phyloP scores from a whole-genome alignment of 768 basidiomycete genomes.

The Leucocoprinus sp. region DNA sequence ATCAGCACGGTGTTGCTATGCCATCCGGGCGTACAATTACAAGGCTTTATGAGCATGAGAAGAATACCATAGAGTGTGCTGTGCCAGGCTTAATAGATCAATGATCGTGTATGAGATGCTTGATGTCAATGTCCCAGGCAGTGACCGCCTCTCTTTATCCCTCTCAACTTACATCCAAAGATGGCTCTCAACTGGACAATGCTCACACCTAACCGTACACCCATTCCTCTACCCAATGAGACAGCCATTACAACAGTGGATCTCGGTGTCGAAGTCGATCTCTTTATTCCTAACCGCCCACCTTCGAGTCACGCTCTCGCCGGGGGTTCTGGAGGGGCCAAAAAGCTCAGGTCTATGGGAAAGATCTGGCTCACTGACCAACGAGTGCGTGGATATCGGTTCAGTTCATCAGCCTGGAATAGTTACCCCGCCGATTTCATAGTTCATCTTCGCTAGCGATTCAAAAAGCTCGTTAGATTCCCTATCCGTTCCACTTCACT shows the following conservation, averaged over 20 bases:
- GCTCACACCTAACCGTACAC: slow-evolving; percentile 47
- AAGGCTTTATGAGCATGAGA: too few relatives aligned
- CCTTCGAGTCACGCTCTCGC: slow-evolving; percentile 34
- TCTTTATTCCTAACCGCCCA: slow-evolving; percentile 48
- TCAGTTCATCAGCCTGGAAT: not conserved
- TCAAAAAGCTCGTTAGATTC: slow-evolving; percentile 32
- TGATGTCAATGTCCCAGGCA: not conserved
- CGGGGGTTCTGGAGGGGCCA: slow-evolving; percentile 46
- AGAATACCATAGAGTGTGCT: too few relatives aligned
- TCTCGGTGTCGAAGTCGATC: slow-evolving; percentile 46
- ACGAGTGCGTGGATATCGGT: slow-evolving; percentile 38
- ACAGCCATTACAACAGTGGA: slow-evolving; percentile 47
- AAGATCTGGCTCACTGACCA: slow-evolving; percentile 62
- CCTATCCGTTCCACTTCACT: slow-evolving; percentile 50
- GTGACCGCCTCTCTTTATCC: slow-evolving; percentile 10
- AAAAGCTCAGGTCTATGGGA: slow-evolving; percentile 53
- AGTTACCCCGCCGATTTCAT: not conserved
- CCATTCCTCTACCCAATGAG: slow-evolving; percentile 61
- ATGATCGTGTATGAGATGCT: slow-evolving; percentile 1
- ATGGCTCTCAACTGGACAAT: slow-evolving; percentile 83
- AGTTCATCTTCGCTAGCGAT: slow-evolving; percentile 59
- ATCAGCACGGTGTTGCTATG: too few relatives aligned
- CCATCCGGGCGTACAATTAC: too few relatives aligned
- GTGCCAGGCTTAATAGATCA: too few relatives aligned
- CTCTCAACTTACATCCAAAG: not conserved